phyloP scores from a whole-genome alignment of 2,329 filamentous ascomycete species.

The Colletotrichum cuscutae region DNA sequence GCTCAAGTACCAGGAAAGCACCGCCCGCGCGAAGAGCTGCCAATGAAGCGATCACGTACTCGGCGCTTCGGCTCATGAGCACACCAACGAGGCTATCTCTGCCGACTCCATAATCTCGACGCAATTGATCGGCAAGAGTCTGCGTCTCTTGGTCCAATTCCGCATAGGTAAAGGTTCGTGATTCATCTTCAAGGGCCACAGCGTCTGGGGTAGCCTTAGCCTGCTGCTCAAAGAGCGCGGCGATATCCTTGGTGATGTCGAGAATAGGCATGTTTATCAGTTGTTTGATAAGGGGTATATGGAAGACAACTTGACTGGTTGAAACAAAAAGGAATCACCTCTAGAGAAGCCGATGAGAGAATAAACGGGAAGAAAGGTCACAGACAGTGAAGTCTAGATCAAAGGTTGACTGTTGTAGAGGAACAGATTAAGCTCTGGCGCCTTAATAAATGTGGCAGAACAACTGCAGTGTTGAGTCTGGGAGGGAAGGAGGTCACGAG shows the following conservation, averaged over 20 bases:
- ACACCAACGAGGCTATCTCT: constrained; percentile 81
- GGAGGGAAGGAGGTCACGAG: constrained; percentile 34
- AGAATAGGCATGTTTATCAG: constrained; percentile 68
- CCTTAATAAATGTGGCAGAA: constrained; percentile 13
- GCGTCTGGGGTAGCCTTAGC: constrained; percentile 75
- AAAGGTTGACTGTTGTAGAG: neutral
- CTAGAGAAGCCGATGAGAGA: neutral
- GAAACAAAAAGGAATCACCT: neutral
- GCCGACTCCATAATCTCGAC: constrained; percentile 73
- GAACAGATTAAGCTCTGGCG: constrained; percentile 1
- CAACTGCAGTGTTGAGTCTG: constrained; percentile 11
- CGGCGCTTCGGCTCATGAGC: constrained; percentile 77
- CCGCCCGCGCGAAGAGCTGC: constrained; percentile 83
- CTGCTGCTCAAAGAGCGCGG: constrained; percentile 77
- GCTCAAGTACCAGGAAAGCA: constrained; percentile 82
- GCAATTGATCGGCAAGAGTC: constrained; percentile 72
- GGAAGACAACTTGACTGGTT: neutral
- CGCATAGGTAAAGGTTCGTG: constrained; percentile 74
- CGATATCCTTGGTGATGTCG: constrained; percentile 77
- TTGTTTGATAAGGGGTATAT: neutral
- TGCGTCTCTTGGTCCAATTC: constrained; percentile 76
- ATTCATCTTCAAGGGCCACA: constrained; percentile 78
- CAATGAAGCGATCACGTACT: constrained; percentile 83
- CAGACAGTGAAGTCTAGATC: neutral
- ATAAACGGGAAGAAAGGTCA: neutral